phyloP scores from a whole-genome alignment of 2,329 filamentous ascomycete genomes.

The Sporothrix variecibatus region DNA sequence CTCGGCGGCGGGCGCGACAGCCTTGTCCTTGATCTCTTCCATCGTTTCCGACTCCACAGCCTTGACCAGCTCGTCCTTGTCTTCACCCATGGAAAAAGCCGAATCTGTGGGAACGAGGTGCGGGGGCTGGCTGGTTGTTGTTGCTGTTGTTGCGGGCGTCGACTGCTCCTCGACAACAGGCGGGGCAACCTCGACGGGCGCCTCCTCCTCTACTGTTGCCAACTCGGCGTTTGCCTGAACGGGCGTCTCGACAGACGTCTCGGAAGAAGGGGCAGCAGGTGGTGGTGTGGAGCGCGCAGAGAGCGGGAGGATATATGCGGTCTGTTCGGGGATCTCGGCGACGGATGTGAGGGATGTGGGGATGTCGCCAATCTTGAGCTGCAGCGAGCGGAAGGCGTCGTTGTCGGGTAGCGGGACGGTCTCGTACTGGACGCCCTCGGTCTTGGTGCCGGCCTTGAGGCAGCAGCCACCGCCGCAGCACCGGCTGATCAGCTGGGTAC shows the following conservation, averaged over 20 bases:
- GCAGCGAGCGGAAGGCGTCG: constrained; percentile 76
- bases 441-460: constrained; percentile 50
- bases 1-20: constrained; percentile 24
- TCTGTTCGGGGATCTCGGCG: constrained; percentile 72
- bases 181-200: constrained; percentile 30
- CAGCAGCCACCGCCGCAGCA: constrained; percentile 68
- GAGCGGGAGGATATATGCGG: constrained; percentile 67
- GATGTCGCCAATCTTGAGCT: constrained; percentile 74
- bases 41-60: constrained; percentile 27
- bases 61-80: background rate
- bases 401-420: constrained; percentile 69
- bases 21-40: background rate
- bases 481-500: constrained; percentile 61
- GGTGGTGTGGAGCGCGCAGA: constrained; percentile 41
- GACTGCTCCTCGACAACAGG: background rate
- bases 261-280: background rate
- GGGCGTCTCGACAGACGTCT: constrained; percentile 27
- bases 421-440: constrained; percentile 54
- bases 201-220: background rate
- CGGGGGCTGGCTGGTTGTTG: constrained; percentile 27
- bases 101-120: constrained; percentile 51
- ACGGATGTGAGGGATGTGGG: constrained; percentile 72
- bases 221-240: background rate
- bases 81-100: constrained; percentile 46
- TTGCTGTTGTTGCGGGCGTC: background rate